phyloP scores from a whole-genome alignment of 2,329 filamentous ascomycete genomes.

The Penicillium sp. region DNA sequence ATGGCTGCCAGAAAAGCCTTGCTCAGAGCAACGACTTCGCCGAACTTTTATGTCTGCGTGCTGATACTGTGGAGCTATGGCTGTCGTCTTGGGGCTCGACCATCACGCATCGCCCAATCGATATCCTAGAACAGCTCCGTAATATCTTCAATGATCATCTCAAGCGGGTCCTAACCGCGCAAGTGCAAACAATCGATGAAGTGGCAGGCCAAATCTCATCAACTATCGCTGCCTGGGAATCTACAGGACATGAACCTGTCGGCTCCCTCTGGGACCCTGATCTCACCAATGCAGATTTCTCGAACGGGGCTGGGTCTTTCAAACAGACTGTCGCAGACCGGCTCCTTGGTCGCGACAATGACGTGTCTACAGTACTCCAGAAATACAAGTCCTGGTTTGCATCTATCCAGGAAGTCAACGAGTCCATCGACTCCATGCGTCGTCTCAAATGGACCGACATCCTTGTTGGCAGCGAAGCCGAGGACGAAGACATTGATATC shows the following conservation, averaged over 20 bases:
- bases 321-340: conserved; percentile 64
- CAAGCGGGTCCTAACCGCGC: conserved; percentile 56
- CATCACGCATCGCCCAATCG: conserved; percentile 46
- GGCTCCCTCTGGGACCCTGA: conserved; percentile 63
- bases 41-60: conserved; percentile 63
- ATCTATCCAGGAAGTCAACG: conserved; percentile 54
- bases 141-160: conserved; percentile 65
- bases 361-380: conserved; percentile 57
- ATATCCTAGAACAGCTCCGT: conserved; percentile 65
- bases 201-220: conserved; percentile 62
- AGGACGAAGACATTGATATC: conserved; percentile 35
- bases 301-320: conserved; percentile 61
- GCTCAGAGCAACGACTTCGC: conserved; percentile 60
- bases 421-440: conserved; percentile 33
- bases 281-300: conserved; percentile 60
- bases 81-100: conserved; percentile 64
- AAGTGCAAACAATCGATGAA: conserved; percentile 59
- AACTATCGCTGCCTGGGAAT: conserved; percentile 57
- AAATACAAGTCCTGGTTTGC: conserved; percentile 68
- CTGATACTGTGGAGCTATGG: conserved; percentile 67
- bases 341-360: conserved; percentile 65
- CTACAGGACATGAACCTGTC: conserved; percentile 48
- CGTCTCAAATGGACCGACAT: conserved; percentile 35
- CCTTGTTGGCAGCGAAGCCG: conserved; percentile 38
- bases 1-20: conserved; percentile 59